Conservation (phyloP, 768 basidiomycete species). For the Hypholoma fasciculare region DNA sequence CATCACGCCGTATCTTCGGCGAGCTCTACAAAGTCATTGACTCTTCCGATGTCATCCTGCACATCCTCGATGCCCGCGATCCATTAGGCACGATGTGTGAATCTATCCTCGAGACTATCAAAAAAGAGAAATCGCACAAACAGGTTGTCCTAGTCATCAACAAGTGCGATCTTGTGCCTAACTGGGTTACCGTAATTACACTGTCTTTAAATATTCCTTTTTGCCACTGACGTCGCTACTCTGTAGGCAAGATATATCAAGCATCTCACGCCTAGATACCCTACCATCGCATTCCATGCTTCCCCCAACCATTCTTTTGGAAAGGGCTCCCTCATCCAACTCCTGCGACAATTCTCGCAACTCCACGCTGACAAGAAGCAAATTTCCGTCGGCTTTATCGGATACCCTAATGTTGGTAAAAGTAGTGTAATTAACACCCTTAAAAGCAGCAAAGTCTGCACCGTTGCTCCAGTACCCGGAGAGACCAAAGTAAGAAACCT, state of each 20-base stretch:
- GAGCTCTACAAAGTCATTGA: slow-evolving; percentile 99
- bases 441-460: slow-evolving; percentile 97
- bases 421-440: slow-evolving; percentile 97
- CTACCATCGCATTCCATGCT: slow-evolving; percentile 97
- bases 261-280: slow-evolving; percentile 91
- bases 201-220: background rate
- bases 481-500: slow-evolving; percentile 77
- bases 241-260: slow-evolving; percentile 90
- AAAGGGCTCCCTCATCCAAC: slow-evolving; percentile 96
- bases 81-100: slow-evolving; percentile 95
- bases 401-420: slow-evolving; percentile 98
- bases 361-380: slow-evolving; percentile 99
- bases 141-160: slow-evolving; percentile 96
- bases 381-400: slow-evolving; percentile 96
- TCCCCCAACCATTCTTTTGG: slow-evolving; percentile 99
- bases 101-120: slow-evolving; percentile 88
- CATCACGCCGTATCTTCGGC: slow-evolving; percentile 93
- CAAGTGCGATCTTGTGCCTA: slow-evolving; percentile 98
- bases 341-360: slow-evolving; percentile 94
- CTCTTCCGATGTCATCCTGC: slow-evolving; percentile 94
- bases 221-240: background rate
- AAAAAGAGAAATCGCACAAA: slow-evolving; percentile 97
- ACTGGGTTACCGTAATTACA: slow-evolving; percentile 91
- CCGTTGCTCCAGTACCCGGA: slow-evolving; percentile 94
- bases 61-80: slow-evolving; percentile 94